Conservation (phyloP, 305 asterid genomes). For the Stenogyne calaminthoides region DNA sequence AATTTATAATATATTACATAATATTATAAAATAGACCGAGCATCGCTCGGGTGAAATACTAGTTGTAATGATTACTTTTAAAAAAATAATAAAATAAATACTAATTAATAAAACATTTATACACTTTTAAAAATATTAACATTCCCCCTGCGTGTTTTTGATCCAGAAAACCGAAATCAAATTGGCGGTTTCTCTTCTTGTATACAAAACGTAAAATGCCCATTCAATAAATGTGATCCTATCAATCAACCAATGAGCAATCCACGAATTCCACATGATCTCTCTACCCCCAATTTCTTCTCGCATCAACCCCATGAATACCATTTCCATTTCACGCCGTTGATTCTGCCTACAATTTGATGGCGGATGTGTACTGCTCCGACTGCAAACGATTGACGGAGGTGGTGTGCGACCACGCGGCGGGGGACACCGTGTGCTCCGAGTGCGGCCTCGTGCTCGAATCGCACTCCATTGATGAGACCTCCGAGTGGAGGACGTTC, state of each 20-base stretch:
- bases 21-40: too few species aligned
- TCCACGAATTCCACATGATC: constrained; percentile 29
- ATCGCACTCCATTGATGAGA: constrained; percentile 56
- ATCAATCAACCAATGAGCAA: not conserved
- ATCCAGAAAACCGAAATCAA: not conserved
- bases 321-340: not conserved
- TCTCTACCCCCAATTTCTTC: constrained; percentile 26
- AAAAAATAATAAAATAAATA: too few species aligned
- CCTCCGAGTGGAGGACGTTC: constrained; percentile 62
- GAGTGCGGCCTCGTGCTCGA: constrained; percentile 83
- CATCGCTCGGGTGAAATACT: too few species aligned
- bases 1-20: too few species aligned
- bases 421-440: constrained; percentile 83
- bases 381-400: constrained; percentile 74
- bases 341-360: not conserved
- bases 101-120: too few species aligned
- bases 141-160: too few species aligned
- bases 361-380: constrained; percentile 58
- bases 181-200: not conserved
- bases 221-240: not conserved
- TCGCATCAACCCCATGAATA: not conserved
- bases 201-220: not conserved
- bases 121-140: too few species aligned
- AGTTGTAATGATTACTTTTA: too few species aligned
- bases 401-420: constrained; percentile 78